A percentile compares a stretch with the other conserved stretches of the same genome.
phyloP scores from a whole-genome alignment of 352 stramenopile species.

The Hyaloperonospora brassicae region DNA sequence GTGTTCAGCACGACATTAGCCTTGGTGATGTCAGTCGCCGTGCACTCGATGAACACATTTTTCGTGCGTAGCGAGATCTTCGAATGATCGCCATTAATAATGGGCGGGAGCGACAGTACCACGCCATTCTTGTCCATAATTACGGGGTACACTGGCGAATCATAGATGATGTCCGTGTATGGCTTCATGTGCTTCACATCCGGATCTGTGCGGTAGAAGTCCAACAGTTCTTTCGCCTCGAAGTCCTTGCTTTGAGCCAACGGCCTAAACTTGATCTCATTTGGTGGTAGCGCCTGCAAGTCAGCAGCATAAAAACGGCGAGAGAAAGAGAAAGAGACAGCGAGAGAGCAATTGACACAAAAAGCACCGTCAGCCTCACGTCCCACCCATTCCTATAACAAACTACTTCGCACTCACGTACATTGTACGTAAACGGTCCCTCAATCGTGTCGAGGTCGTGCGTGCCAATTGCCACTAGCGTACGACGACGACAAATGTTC shows the following conservation, averaged over 20 bases:
- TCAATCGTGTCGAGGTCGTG: conserved; percentile 97
- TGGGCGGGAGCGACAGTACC: conserved; percentile 96
- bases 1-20: conserved; percentile 99
- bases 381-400: not conserved
- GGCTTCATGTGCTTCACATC: conserved; percentile 97
- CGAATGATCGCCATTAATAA: conserved; percentile 98
- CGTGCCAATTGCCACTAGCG: conserved; percentile 99
- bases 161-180: conserved; percentile 99
- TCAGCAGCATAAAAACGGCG: too few relatives aligned
- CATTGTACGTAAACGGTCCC: conserved; percentile 90
- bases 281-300: conserved; percentile 79
- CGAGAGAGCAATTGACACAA: not conserved
- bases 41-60: conserved; percentile 99
- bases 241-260: conserved; percentile 89
- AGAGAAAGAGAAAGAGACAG: not conserved
- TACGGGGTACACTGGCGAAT: conserved; percentile 95
- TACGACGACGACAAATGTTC: conserved; percentile 98
- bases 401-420: conserved; percentile 19
- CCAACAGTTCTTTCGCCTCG: conserved; percentile 90
- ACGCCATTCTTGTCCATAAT: conserved; percentile 94
- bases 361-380: conserved; percentile 1
- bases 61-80: conserved; percentile 96
- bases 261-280: conserved; percentile 96
- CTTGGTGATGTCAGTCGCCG: conserved; percentile 99
- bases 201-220: conserved; percentile 93